Percentiles rank a stretch among this genome's conserved stretches.
These are phyloP conservation scores for Penicillium manginii DNA, from an alignment of 495 filamentous ascomycete genomes.

Conservation along the genomic window DNA sequence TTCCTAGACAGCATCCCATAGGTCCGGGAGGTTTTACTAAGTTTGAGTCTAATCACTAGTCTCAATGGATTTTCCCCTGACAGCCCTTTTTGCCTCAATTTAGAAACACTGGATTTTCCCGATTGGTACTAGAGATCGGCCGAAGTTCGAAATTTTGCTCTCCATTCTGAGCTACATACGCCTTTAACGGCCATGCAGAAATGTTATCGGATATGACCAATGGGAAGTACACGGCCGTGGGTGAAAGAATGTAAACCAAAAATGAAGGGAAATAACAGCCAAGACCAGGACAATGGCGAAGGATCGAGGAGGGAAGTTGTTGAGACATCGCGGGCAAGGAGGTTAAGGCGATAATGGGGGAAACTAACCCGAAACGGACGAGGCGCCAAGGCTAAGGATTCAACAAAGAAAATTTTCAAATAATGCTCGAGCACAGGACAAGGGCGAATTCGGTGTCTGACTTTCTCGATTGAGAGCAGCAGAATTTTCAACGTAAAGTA, in stretches of 20 bases:
- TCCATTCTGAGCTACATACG: neutral
- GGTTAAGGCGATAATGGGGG: slow-evolving; percentile 1
- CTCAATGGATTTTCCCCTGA: slow-evolving; percentile 12
- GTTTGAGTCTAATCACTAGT: slow-evolving; percentile 26
- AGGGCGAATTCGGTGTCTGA: neutral
- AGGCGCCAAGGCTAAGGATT: slow-evolving; percentile 4
- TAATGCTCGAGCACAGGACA: neutral
- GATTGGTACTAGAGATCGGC: neutral
- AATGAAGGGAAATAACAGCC: neutral
- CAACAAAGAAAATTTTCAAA: slow-evolving; percentile 8
- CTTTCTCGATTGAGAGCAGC: too few relatives aligned
- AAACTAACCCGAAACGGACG: slow-evolving; percentile 1
- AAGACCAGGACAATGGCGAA: neutral
- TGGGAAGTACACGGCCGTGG: neutral
- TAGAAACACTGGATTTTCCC: slow-evolving; percentile 3
- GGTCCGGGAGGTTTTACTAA: slow-evolving; percentile 8
- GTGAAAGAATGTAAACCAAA: neutral
- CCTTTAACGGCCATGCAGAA: neutral
- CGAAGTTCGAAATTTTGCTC: neutral
- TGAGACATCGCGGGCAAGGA: neutral
- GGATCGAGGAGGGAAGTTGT: neutral
- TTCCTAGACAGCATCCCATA: slow-evolving; percentile 9
- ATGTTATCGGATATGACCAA: neutral
- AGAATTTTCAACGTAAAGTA: too few relatives aligned
- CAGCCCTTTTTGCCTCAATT: slow-evolving; percentile 8